phyloP scores from a whole-genome alignment of 1,284 basidiomycete species.

The Gomphus bonarii region DNA sequence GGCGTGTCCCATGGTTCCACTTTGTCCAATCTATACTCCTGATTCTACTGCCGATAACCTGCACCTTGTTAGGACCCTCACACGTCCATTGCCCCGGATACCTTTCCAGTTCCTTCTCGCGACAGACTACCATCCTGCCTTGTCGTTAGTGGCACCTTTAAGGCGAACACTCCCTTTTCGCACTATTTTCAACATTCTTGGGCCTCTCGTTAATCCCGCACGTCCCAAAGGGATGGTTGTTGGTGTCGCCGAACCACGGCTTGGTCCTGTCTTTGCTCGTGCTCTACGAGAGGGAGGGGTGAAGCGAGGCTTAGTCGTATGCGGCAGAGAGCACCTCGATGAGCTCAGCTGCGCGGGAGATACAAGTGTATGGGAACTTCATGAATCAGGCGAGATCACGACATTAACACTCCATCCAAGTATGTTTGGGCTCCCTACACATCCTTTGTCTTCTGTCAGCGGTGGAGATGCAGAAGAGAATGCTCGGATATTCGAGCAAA shows the following conservation, averaged over 20 bases:
- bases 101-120: constrained; percentile 93
- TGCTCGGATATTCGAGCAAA: constrained; percentile 47
- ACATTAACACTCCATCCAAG: constrained; percentile 42
- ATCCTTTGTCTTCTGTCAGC: constrained; percentile 61
- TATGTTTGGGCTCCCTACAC: constrained; percentile 63
- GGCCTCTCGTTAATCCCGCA: constrained; percentile 91
- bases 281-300: constrained; percentile 64
- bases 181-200: constrained; percentile 95
- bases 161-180: constrained; percentile 87
- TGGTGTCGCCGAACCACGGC: constrained; percentile 77
- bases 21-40: constrained; percentile 48
- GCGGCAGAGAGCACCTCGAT: constrained; percentile 86
- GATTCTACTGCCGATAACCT: constrained; percentile 46
- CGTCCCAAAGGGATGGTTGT: constrained; percentile 80
- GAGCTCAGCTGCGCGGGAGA: constrained; percentile 91
- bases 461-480: constrained; percentile 71
- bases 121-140: constrained; percentile 85
- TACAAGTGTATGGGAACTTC: constrained; percentile 68
- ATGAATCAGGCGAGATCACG: constrained; percentile 33
- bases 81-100: constrained; percentile 41
- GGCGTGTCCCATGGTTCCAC: constrained; percentile 41
- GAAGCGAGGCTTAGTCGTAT: constrained; percentile 83
- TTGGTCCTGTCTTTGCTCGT: constrained; percentile 81
- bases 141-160: constrained; percentile 79
- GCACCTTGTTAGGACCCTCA: constrained; percentile 17